phyloP scores from a whole-genome alignment of 2,329 filamentous ascomycete species.

The Fusarium scirpi region DNA sequence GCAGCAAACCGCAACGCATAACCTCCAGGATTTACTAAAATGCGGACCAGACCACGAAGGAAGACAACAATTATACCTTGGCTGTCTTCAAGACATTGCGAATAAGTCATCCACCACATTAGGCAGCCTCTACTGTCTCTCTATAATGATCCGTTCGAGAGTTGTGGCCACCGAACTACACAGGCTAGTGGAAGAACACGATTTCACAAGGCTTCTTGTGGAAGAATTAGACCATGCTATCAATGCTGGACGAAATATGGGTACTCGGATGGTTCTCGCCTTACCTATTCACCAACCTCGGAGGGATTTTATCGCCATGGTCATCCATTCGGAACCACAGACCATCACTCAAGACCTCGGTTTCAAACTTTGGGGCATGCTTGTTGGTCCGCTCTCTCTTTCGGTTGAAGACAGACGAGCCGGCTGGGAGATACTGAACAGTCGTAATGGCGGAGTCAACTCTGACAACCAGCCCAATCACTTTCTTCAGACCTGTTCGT shows the following conservation, averaged over 20 bases:
- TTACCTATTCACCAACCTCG: conserved; percentile 64
- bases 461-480: conserved; percentile 58
- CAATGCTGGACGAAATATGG: conserved; percentile 46
- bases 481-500: conserved; percentile 67
- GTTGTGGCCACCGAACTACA: conserved; percentile 64
- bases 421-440: conserved; percentile 76
- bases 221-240: conserved; percentile 72
- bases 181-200: conserved; percentile 69
- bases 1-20: conserved; percentile 71
- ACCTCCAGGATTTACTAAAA: conserved; percentile 71
- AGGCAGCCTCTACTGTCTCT: conserved; percentile 78
- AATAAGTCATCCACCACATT: conserved; percentile 72
- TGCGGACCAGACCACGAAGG: conserved; percentile 66
- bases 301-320: conserved; percentile 66
- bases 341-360: conserved; percentile 73
- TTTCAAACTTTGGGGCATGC: conserved; percentile 75
- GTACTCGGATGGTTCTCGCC: conserved; percentile 59
- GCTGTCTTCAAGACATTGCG: conserved; percentile 76
- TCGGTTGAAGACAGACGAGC: conserved; percentile 70
- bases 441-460: conserved; percentile 55
- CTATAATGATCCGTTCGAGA: conserved; percentile 58
- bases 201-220: conserved; percentile 71
- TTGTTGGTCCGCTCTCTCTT: conserved; percentile 74
- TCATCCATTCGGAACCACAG: conserved; percentile 71
- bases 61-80: conserved; percentile 71